Evolutionary conservation across 192 early-diverging fungal genomes (phyloP), one percentile per base, ranked within the genome.

Genomic region (Umbelopsis sp.): DNA sequence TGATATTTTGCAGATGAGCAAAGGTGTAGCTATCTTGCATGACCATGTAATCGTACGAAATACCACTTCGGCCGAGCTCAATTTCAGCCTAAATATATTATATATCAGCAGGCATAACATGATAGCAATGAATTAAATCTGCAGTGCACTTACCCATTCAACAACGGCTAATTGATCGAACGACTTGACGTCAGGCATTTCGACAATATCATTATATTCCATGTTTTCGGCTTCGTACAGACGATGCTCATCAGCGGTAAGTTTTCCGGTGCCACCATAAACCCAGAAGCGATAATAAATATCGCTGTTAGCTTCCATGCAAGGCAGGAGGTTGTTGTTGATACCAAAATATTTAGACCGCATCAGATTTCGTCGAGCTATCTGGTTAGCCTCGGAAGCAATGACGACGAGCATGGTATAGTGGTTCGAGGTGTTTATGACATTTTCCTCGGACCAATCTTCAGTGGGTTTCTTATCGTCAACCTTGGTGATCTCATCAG

Each of bases 281-380:
- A 84, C 65, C 68, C 81, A 83, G 48, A 85, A 84, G 20, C 77
- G 77, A 68, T 85, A 82, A 55, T 77, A 78, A 25, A 83, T 76
- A 18, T 69, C 69, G 27, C 73, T 70, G 46, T 83, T 74, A 47
- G 76, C 49, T 12, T 69, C 64, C 67, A 82, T 86, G 66, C 84
- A 88, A 5, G 84, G 86, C 46, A 78, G 65, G 10, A 86, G 48
- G 67, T 84, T 88, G 68, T 88, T 70, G 22, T 70, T 53, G 47
- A 86, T 79, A 11, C 86, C 86, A 80, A 88, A 88, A 49, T 85
- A 69, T 6, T 72, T 74, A 64, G 84, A 74, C 20, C 86, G 83
- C 22, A 88, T 78, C 74, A 84, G 75, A 27, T 70, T 71, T 22
- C 86, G 80, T 21, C 81, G 76, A 23, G 68, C 72, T 0, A 81